These are phyloP conservation scores for Wickerhamomyces alni DNA, from an alignment of 805 yeast species.

Conservation along the genomic window DNA sequence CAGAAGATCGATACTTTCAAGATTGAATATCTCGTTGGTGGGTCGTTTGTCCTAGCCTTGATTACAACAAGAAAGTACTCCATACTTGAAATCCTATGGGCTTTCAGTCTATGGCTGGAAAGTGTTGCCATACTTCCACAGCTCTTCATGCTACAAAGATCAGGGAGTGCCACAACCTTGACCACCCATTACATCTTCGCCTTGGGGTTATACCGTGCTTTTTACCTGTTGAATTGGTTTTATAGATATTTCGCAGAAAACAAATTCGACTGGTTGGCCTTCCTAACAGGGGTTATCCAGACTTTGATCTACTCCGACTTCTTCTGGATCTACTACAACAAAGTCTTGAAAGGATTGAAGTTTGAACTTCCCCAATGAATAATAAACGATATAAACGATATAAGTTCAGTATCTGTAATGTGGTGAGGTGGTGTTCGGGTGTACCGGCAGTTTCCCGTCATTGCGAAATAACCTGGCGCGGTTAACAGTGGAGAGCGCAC, in stretches of 20 bases:
- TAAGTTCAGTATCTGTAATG: background rate
- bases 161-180: slow-evolving; percentile 82
- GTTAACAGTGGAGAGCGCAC: too few species aligned
- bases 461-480: too few species aligned
- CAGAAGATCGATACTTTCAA: slow-evolving; percentile 70
- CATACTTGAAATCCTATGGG: slow-evolving; percentile 67
- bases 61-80: slow-evolving; percentile 64
- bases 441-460: too few species aligned
- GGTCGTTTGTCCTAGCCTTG: slow-evolving; percentile 51
- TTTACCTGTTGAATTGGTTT: slow-evolving; percentile 93
- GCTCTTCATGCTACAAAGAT: slow-evolving; percentile 79
- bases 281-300: slow-evolving; percentile 79
- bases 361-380: slow-evolving; percentile 56
- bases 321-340: slow-evolving; percentile 83
- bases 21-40: slow-evolving; percentile 61
- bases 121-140: slow-evolving; percentile 91
- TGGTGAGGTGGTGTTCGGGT: background rate
- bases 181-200: slow-evolving; percentile 94
- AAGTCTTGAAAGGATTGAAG: slow-evolving; percentile 72
- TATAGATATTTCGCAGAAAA: slow-evolving; percentile 69
- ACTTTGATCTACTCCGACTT: slow-evolving; percentile 89
- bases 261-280: slow-evolving; percentile 61
- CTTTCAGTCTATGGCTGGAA: slow-evolving; percentile 90
- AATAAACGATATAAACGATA: too few species aligned
- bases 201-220: slow-evolving; percentile 80